Base-by-base conservation (phyloP, 306 rosid species). In the Malus sylvestris region DNA sequence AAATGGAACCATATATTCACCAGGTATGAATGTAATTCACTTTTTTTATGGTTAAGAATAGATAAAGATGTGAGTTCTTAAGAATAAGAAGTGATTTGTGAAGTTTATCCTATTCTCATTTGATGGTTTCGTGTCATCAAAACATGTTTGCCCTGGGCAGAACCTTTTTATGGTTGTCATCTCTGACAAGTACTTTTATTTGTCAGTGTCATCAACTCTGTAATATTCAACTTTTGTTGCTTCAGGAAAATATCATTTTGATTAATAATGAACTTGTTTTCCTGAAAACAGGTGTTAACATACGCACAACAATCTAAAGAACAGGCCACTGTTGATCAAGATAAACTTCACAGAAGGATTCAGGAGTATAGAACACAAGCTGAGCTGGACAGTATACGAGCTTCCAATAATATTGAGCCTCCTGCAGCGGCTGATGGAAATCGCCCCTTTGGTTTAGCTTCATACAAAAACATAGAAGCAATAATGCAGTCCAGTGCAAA, bases 221-320 rank as follows among this genome's bases (percentile, higher is more conserved):
- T 22, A 58, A 9, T n/a, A 58, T 51, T 51, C 62, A 58, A 58
- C 62, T 58, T 58, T 58, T 58, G 29, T 58, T 9, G 20, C 35
- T 27, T 62, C 33, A 62, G 20, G 67, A n/a, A 62, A 29, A 14
- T 16, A 62, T 46, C 44, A 67, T 68, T 51, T 49, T 65, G 46
- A 67, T 49, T 85, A 68, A 46, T 70, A 73, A 58, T 59, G 79
- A 65, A 58, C 16, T 75, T 68, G 45, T 67, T 75, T 11, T 76
- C 53, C 67, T 77, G 82, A 77, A 63, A 81, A 67, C 79, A 95
- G 99, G 97, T 95, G 81, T 78, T 95, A 45, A 90, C 99, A 71
- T 95, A 92, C 32, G 91, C 99, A 63, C 99, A 95, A 73, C 99
- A 95, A 76, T 89, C 97, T 72, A 95, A 92, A 91, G 99, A 95